These are phyloP conservation scores for Nannochloris sp. DNA, from an alignment of 139 green algal species.

Conservation along the genomic window DNA sequence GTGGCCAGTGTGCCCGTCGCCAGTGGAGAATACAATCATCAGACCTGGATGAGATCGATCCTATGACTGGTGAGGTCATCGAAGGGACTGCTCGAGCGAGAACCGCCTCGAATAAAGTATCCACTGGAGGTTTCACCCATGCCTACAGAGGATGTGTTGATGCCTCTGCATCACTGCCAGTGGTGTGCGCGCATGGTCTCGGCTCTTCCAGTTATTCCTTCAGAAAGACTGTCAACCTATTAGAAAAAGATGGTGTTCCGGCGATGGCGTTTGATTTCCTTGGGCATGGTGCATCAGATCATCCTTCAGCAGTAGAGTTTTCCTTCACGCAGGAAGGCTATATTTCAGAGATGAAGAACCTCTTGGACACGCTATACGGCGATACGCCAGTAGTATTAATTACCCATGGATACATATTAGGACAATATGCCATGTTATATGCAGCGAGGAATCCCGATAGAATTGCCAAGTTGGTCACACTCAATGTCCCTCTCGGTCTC, in stretches of 20 bases:
- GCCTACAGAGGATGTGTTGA: slow-evolving; percentile 37
- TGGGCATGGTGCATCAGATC: slow-evolving; percentile 48
- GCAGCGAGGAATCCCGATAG: slow-evolving; percentile 41
- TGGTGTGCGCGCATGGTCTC: slow-evolving; percentile 66
- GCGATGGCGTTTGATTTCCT: slow-evolving; percentile 58
- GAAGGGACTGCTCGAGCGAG: slow-evolving; percentile 6
- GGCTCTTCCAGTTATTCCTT: slow-evolving; percentile 51
- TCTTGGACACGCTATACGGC: slow-evolving; percentile 37
- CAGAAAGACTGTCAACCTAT: slow-evolving; percentile 40
- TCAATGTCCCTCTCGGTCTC: slow-evolving; percentile 59
- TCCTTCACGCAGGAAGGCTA: slow-evolving; percentile 42
- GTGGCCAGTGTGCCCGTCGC: background rate
- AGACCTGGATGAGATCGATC: slow-evolving; percentile 25
- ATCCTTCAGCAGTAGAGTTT: slow-evolving; percentile 44
- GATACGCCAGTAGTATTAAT: slow-evolving; percentile 36
- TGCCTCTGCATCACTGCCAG: slow-evolving; percentile 21
- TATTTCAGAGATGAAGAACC: slow-evolving; percentile 28
- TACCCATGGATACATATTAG: slow-evolving; percentile 56
- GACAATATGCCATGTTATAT: slow-evolving; percentile 62
- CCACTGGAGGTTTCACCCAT: slow-evolving; percentile 26
- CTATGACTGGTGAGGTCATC: slow-evolving; percentile 26
- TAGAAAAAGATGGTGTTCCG: slow-evolving; percentile 46
- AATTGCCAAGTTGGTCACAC: slow-evolving; percentile 51
- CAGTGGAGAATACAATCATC: slow-evolving; percentile 5
- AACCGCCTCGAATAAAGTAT: slow-evolving; percentile 2